These are phyloP conservation scores for Claviceps capensis DNA, from an alignment of 2,329 filamentous ascomycete species.

Conservation along the genomic window DNA sequence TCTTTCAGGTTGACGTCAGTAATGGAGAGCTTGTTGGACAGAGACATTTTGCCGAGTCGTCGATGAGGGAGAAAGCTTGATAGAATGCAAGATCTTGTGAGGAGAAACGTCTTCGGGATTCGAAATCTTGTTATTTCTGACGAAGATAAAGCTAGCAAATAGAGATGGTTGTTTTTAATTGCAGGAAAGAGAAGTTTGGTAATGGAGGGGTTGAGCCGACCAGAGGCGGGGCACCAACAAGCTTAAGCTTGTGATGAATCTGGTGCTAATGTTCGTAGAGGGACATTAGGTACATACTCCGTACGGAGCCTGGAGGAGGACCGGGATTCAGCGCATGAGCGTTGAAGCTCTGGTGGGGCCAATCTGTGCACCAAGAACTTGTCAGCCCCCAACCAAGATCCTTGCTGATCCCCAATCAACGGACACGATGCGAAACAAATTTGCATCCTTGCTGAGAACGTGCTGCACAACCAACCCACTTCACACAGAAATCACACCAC, in stretches of 20 bases:
- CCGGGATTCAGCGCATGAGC: too few species aligned
- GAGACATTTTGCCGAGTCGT: conserved; percentile 61
- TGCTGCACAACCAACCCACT: too few species aligned
- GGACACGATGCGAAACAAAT: too few species aligned
- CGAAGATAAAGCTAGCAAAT: not conserved
- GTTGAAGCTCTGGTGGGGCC: too few species aligned
- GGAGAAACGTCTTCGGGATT: not conserved
- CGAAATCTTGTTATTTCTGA: not conserved
- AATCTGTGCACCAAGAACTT: too few species aligned
- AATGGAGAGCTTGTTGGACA: conserved; percentile 96
- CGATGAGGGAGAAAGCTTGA: not conserved
- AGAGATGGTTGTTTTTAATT: not conserved
- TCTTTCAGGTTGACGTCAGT: conserved; percentile 92
- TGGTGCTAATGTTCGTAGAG: too few species aligned
- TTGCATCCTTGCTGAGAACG: too few species aligned
- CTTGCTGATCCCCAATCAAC: too few species aligned
- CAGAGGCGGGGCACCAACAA: conserved; percentile 2
- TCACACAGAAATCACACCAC: too few species aligned
- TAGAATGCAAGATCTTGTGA: not conserved
- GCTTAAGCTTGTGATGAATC: not conserved
- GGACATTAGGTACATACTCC: too few species aligned
- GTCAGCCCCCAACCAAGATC: too few species aligned
- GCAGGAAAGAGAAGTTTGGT: not conserved
- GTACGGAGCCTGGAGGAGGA: too few species aligned
- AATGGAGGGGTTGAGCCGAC: conserved; percentile 5